Conservation (phyloP, 2,329 filamentous ascomycete species). For the Fusarium irregulare region DNA sequence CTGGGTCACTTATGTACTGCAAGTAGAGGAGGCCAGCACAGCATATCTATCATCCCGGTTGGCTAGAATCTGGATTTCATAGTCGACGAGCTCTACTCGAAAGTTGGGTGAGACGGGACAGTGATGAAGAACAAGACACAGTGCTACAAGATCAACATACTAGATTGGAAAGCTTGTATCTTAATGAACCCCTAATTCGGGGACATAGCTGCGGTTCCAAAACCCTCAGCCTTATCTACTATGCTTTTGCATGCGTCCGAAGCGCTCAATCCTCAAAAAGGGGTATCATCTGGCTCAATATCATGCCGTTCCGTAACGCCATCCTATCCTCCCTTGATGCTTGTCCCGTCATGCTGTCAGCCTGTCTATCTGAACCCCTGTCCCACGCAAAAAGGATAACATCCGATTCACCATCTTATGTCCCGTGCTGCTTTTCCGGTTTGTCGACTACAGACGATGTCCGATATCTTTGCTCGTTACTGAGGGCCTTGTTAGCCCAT, state of each 20-base stretch:
- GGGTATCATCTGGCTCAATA: constrained; percentile 36
- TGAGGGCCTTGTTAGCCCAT: constrained; percentile 50
- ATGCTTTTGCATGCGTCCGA: neutral
- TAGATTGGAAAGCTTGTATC: neutral
- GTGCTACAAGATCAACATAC: neutral
- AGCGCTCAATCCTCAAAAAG: constrained; percentile 28
- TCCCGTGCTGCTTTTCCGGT: constrained; percentile 7
- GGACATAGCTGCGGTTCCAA: neutral
- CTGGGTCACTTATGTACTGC: neutral
- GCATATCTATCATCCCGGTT: neutral
- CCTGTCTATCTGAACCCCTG: constrained; percentile 11
- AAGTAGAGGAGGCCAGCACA: neutral
- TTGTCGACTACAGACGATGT: constrained; percentile 19
- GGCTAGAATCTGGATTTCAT: neutral
- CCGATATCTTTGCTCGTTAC: constrained; percentile 28
- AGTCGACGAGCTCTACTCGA: neutral
- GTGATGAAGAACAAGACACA: neutral
- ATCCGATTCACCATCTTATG: neutral
- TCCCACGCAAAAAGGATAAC: neutral
- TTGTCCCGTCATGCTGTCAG: neutral
- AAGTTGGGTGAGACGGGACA: neutral
- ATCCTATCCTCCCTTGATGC: neutral
- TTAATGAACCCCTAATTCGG: neutral
- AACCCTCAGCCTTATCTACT: neutral
- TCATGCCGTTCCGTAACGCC: constrained; percentile 36